Conservation (phyloP, 345 rosid genomes). For the Eucalyptus sp. region DNA sequence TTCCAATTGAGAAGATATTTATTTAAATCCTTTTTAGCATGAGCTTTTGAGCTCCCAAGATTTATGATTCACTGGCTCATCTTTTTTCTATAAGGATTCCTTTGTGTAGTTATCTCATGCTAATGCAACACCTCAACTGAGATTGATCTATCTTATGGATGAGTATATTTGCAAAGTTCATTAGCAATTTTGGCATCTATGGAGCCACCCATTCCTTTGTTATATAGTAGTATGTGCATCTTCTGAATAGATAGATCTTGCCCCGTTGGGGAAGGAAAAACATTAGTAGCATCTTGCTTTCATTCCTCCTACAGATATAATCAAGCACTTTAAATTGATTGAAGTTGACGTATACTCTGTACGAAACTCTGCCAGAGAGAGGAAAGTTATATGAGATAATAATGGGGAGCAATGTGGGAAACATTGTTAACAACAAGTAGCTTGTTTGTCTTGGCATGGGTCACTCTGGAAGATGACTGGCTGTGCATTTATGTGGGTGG, state of each 20-base stretch:
- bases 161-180: neutral
- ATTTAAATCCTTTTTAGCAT: neutral
- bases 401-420: too few relatives aligned
- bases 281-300: neutral
- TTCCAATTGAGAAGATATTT: neutral
- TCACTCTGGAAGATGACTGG: neutral
- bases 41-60: neutral
- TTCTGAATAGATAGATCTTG: neutral
- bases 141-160: neutral
- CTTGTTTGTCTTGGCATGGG: too few relatives aligned
- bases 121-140: neutral
- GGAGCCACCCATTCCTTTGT: neutral
- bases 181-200: neutral
- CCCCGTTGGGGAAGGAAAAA: neutral
- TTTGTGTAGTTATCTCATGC: neutral
- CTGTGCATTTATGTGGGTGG: neutral
- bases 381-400: too few relatives aligned
- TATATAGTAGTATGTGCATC: neutral
- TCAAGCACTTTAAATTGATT: neutral
- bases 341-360: neutral
- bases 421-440: too few relatives aligned
- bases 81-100: neutral
- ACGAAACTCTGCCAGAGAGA: neutral
- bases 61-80: neutral
- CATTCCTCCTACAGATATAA: neutral